These are phyloP conservation scores for Suillus tomentosus DNA, from an alignment of 768 basidiomycete genomes.

Conservation along the genomic window DNA sequence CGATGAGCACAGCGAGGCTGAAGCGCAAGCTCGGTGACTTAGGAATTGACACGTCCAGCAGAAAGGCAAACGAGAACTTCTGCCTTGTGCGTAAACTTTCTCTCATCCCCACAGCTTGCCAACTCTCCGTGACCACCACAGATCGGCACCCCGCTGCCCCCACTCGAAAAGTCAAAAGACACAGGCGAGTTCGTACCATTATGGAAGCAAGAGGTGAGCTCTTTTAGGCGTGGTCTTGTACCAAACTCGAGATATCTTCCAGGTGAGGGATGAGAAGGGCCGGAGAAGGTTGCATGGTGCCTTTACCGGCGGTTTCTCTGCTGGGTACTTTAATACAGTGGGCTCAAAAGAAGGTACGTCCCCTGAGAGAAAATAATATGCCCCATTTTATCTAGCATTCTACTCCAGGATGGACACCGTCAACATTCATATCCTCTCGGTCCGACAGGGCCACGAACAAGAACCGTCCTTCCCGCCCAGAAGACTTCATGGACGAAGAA, in stretches of 20 bases:
- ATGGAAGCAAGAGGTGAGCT: slow-evolving; percentile 93
- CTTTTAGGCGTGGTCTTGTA: slow-evolving; percentile 22
- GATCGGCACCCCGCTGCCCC: slow-evolving; percentile 94
- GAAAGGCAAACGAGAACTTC: slow-evolving; percentile 80
- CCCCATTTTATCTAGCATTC: neutral
- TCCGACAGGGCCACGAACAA: slow-evolving; percentile 61
- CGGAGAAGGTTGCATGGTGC: slow-evolving; percentile 94
- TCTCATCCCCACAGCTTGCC: neutral
- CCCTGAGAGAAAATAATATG: neutral
- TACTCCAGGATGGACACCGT: slow-evolving; percentile 87
- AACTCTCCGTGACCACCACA: slow-evolving; percentile 32
- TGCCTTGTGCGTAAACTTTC: slow-evolving; percentile 58
- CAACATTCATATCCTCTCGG: slow-evolving; percentile 90
- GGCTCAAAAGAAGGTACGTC: slow-evolving; percentile 90
- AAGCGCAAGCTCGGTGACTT: slow-evolving; percentile 86
- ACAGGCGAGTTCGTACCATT: slow-evolving; percentile 93
- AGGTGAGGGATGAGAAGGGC: slow-evolving; percentile 94
- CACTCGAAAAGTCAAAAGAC: slow-evolving; percentile 93
- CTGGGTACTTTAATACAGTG: slow-evolving; percentile 95
- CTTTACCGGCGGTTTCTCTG: slow-evolving; percentile 97
- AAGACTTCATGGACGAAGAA: slow-evolving; percentile 99
- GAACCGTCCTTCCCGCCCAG: slow-evolving; percentile 60
- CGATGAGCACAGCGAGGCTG: slow-evolving; percentile 56
- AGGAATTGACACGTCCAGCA: slow-evolving; percentile 70
- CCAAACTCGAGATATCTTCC: slow-evolving; percentile 18